A percentile compares a stretch with the other conserved stretches of the same genome.
Conservation (phyloP, 2,329 filamentous ascomycete species). For the Anthostomella pinea region DNA sequence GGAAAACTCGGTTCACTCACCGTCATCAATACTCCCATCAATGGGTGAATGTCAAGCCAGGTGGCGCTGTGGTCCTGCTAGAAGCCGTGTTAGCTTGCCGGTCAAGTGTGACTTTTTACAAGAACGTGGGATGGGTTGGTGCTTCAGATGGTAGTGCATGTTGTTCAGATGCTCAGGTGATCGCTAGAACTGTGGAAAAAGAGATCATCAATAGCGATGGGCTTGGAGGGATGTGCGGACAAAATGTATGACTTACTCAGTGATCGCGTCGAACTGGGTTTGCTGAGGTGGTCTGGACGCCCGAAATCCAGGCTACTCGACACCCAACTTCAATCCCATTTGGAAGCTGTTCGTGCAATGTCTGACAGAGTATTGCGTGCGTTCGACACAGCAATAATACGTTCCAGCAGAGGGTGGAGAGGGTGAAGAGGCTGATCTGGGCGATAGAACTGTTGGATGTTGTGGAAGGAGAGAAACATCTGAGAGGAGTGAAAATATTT, state of each 20-base stretch:
- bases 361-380: too few species aligned
- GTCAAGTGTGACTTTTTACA: slow-evolving; percentile 8
- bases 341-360: too few species aligned
- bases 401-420: too few species aligned
- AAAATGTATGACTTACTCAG: too few species aligned
- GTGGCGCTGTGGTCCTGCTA: slow-evolving; percentile 4
- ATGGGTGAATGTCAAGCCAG: slow-evolving; percentile 1
- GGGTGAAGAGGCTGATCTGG: too few species aligned
- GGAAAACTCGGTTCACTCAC: slow-evolving; percentile 8
- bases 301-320: too few species aligned
- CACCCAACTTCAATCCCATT: too few species aligned
- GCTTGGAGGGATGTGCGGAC: neutral
- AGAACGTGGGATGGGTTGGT: slow-evolving; percentile 18
- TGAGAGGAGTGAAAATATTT: slow-evolving; percentile 9
- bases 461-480: neutral
- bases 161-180: slow-evolving; percentile 60
- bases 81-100: slow-evolving; percentile 13
- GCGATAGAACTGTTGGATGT: too few species aligned
- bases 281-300: too few species aligned
- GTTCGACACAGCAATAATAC: too few species aligned
- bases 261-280: too few species aligned
- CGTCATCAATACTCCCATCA: neutral
- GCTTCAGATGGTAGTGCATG: slow-evolving; percentile 78
- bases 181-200: slow-evolving; percentile 61
- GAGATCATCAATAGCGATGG: slow-evolving; percentile 50